phyloP scores from a whole-genome alignment of 73 alveolate species.

The Paramecium bursaria region DNA sequence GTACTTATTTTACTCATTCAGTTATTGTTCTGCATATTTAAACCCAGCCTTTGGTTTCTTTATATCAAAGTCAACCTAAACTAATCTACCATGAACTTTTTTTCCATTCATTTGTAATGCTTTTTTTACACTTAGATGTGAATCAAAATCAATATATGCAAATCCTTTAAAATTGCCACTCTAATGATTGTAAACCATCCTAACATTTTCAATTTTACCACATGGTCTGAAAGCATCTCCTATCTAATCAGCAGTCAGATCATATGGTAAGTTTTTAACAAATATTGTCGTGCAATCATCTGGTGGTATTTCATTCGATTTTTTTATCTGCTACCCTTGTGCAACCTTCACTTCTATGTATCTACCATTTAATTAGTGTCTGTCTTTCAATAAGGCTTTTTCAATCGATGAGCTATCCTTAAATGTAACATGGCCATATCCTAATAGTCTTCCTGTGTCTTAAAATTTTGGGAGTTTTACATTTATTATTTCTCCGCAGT shows the following conservation, averaged over 20 bases:
- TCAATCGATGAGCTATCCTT: conserved; percentile 66
- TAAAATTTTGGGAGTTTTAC: conserved; percentile 89
- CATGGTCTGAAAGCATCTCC: conserved; percentile 92
- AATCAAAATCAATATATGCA: conserved; percentile 86
- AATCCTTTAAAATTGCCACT: conserved; percentile 88
- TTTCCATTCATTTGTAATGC: conserved; percentile 90
- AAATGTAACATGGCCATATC: conserved; percentile 89
- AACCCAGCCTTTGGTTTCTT: conserved; percentile 84
- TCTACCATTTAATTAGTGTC: conserved; percentile 80
- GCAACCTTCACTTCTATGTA: conserved; percentile 83
- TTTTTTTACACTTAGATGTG: conserved; percentile 75
- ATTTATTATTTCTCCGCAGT: conserved; percentile 71
- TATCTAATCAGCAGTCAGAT: conserved; percentile 86
- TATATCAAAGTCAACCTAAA: conserved; percentile 85
- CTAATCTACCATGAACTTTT: conserved; percentile 84
- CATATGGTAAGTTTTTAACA: conserved; percentile 91
- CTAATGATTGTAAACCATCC: conserved; percentile 86
- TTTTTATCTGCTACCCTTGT: conserved; percentile 62
- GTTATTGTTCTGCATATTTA: conserved; percentile 54
- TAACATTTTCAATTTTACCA: conserved; percentile 83
- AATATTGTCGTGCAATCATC: conserved; percentile 86
- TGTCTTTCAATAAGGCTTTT: conserved; percentile 76
- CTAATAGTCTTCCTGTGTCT: conserved; percentile 92
- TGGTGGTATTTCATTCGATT: conserved; percentile 79
- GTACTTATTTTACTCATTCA: conserved; percentile 5